These are phyloP conservation scores for Galeopsis tetrahit DNA, from an alignment of 257 asterid genomes.

Conservation along the genomic window DNA sequence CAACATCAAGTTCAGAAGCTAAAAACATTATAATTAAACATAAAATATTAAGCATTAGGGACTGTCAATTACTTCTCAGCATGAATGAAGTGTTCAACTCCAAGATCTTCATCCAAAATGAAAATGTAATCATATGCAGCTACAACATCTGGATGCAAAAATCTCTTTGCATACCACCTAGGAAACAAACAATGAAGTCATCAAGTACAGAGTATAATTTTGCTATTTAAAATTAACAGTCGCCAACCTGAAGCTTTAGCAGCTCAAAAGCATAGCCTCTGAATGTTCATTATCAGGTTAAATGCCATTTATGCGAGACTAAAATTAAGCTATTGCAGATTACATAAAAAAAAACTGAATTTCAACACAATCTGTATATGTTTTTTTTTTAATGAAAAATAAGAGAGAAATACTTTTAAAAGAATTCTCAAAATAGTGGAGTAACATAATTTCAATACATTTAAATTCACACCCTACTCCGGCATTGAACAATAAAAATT, in stretches of 20 bases:
- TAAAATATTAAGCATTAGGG: conserved; percentile 24
- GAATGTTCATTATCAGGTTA: conserved; percentile 18
- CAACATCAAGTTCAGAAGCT: conserved; percentile 26
- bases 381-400: background rate
- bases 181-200: conserved; percentile 28
- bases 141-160: conserved; percentile 92
- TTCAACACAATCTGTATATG: conserved; percentile 16
- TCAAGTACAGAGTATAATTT: conserved; percentile 6
- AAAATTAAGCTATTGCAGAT: background rate
- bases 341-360: background rate
- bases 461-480: conserved; percentile 16
- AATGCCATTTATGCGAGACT: conserved; percentile 10
- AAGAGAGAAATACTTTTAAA: background rate
- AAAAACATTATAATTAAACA: conserved; percentile 24
- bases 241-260: background rate
- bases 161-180: conserved; percentile 99
- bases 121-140: conserved; percentile 97
- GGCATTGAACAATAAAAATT: conserved; percentile 23
- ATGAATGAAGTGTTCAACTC: conserved; percentile 87
- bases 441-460: conserved; percentile 10
- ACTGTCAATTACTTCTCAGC: conserved; percentile 61
- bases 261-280: background rate
- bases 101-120: conserved; percentile 99
- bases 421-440: conserved; percentile 3
- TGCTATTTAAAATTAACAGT: conserved; percentile 13